Base-by-base conservation (phyloP, 805 yeast species). In the Saccharomycopsis javanensis region DNA sequence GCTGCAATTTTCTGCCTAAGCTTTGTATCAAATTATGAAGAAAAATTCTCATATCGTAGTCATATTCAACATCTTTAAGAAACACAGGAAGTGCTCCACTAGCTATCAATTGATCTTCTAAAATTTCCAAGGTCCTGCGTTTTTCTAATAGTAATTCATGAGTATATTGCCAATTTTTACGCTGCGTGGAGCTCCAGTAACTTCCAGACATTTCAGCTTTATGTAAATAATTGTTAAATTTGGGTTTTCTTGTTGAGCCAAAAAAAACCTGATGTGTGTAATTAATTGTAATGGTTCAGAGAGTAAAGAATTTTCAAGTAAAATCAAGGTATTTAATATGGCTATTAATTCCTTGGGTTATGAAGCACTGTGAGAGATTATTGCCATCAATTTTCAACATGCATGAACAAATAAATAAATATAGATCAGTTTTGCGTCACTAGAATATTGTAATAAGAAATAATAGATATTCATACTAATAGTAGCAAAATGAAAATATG, bases 141-240 rank as follows among this genome's bases (percentile, higher is more conserved):
- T 71, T 74, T 59, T 67, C 71, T 34, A 63, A 66, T 30, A 92
- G 75, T 20, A 80, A 71, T 33, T 81, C 84, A 51, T 87, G 74
- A 1, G 88, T 79, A 65, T 83, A 81, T 64, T 87, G 92, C 97
- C 97, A 92, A 64, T 80, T 76, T 42, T 71, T 73, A 50, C 96
- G 70, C 66, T 91, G 97, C 1, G 95, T 81, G 2, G 96, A 88
- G 16, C 76, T 76, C 96, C 96, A 88, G 68, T 83, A 91, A 67
- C 86, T 86, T 0, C 96, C 96, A 1, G 94, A 83, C 96, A 73
- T 71, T 27, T 27, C n/a, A 4, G 25, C 6, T 8, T 20, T 10
- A 8, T 8, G 10, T 11, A 31, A 11, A 5, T 7, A 11, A 31
- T 31, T 31, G 11, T 31, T 31, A 31, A n/a, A n/a, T n/a, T 31